Conservation (phyloP, 306 rosid species). For the Biancaea sappan region DNA sequence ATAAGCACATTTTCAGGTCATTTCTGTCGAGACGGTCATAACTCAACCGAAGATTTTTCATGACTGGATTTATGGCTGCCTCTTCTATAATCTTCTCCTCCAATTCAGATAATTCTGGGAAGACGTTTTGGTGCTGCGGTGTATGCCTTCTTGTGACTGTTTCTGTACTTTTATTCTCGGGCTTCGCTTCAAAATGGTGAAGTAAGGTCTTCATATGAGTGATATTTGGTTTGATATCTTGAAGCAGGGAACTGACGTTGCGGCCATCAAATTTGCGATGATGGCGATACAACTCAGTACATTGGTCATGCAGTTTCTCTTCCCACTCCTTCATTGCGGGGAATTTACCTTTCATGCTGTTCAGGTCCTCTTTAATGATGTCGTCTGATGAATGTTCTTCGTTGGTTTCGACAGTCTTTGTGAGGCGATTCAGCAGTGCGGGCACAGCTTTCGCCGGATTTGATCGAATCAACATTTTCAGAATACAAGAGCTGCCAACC, state of each 20-base stretch:
- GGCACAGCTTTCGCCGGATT: neutral
- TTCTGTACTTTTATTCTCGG: neutral
- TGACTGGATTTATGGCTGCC: too few relatives aligned
- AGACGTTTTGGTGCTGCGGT: too few relatives aligned
- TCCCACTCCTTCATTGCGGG: neutral
- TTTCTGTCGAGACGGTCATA: constrained; percentile 39
- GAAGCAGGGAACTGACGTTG: neutral
- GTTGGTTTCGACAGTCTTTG: neutral
- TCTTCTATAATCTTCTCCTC: neutral
- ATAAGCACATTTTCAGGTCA: constrained; percentile 41
- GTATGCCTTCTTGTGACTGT: too few relatives aligned
- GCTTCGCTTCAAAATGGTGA: neutral
- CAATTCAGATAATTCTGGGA: neutral
- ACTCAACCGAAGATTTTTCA: constrained; percentile 36
- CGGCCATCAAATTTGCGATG: too few relatives aligned
- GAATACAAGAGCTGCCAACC: too few relatives aligned
- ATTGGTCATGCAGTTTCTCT: neutral
- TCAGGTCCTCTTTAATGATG: too few relatives aligned
- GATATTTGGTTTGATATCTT: neutral
- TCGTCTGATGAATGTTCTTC: neutral
- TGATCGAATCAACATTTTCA: neutral
- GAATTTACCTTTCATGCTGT: neutral
- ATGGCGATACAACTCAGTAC: neutral
- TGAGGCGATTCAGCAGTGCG: neutral
- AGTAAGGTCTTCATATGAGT: neutral